These are phyloP conservation scores for Hamamelis virginiana DNA, from an alignment of 164 flowering plant genomes.

Conservation along the genomic window DNA sequence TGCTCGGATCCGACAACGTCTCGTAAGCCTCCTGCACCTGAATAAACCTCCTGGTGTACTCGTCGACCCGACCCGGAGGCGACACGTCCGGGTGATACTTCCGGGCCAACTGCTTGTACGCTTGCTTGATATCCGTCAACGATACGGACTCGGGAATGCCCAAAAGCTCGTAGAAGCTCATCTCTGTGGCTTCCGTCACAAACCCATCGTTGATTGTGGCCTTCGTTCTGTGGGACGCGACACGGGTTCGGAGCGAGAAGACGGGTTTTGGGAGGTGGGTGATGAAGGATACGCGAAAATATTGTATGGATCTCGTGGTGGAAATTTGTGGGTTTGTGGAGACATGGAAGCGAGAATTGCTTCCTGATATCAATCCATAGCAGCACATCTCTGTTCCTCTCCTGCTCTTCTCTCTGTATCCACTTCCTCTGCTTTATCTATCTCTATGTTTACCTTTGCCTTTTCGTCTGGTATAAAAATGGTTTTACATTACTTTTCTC, in stretches of 20 bases:
- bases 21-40: constrained; percentile 93
- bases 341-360: constrained; percentile 23
- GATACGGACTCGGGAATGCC: constrained; percentile 64
- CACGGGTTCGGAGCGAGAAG: constrained; percentile 10
- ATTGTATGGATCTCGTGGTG: constrained; percentile 3
- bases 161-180: constrained; percentile 72
- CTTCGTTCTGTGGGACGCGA: constrained; percentile 12
- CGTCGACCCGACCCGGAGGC: constrained; percentile 76
- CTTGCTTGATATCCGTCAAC: constrained; percentile 69
- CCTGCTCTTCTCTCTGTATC: not conserved
- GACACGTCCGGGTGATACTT: constrained; percentile 95
- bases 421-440: not conserved
- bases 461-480: too few species aligned
- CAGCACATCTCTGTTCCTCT: constrained; percentile 12
- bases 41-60: constrained; percentile 73
- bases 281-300: not conserved
- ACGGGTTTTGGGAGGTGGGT: constrained; percentile 3
- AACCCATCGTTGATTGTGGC: constrained; percentile 25
- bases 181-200: not conserved
- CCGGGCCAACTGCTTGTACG: constrained; percentile 78
- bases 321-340: not conserved
- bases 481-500: too few species aligned
- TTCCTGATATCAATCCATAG: constrained; percentile 25
- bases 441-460: not conserved
- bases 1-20: constrained; percentile 76